Evolutionary conservation across 2,329 filamentous ascomycete genomes (phyloP).

Genomic region (Cercospora zeae-maydis): DNA sequence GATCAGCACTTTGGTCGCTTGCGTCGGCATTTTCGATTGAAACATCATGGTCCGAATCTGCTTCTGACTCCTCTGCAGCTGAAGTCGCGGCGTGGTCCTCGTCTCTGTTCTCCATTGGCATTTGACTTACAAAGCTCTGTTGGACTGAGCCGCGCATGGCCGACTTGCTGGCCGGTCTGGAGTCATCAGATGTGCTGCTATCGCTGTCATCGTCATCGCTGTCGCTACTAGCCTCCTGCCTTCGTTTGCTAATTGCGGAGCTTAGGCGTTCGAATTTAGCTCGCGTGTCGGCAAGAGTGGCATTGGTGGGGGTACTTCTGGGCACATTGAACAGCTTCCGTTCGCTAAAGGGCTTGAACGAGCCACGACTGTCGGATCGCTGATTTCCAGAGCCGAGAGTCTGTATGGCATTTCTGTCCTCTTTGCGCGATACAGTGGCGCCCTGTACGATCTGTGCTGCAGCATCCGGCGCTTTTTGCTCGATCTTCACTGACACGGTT

Average conservation of each 20-base stretch:
- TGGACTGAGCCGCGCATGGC: slow-evolving; percentile 12
- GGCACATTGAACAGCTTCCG: not conserved
- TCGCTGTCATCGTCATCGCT: slow-evolving; percentile 12
- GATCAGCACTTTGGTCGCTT: not conserved
- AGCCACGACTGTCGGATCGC: not conserved
- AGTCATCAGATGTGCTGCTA: slow-evolving; percentile 4
- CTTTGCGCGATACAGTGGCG: not conserved
- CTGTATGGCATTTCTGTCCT: not conserved
- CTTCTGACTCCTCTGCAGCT: not conserved
- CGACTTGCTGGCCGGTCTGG: not conserved
- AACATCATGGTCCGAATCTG: not conserved
- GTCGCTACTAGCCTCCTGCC: not conserved
- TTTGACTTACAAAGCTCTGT: slow-evolving; percentile 14
- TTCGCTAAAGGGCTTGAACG: not conserved
- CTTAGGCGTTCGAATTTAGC: slow-evolving; percentile 5
- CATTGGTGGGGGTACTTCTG: not conserved
- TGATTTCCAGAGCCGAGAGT: not conserved
- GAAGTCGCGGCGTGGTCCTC: not conserved
- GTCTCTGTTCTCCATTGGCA: not conserved
- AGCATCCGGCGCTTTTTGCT: not conserved
- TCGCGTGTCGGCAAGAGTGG: slow-evolving; percentile 2
- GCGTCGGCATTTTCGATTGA: not conserved
- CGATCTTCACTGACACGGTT: not conserved
- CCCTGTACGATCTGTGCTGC: not conserved
- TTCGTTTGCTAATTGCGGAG: not conserved